Evolutionary conservation across 1,284 basidiomycete species (phyloP).

Genomic region (Apiotrichum brassicae): DNA sequence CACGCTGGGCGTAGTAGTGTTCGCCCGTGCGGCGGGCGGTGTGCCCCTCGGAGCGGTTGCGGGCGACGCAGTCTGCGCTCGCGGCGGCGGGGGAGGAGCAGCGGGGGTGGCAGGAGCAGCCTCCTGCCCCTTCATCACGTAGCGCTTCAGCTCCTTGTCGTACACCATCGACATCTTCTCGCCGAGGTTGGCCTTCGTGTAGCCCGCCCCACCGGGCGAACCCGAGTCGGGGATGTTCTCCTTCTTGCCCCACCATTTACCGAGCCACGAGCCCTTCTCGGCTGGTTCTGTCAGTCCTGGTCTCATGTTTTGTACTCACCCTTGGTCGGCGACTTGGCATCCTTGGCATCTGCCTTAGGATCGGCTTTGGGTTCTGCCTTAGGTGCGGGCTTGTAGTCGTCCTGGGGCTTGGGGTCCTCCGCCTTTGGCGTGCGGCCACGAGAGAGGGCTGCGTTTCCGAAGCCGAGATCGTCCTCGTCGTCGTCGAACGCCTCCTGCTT

Average conservation of each 20-base stretch:
- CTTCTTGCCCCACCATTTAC: constrained; percentile 61
- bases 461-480: constrained; percentile 81
- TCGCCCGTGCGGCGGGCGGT: constrained; percentile 47
- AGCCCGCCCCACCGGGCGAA: constrained; percentile 55
- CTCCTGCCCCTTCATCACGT: constrained; percentile 89
- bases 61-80: constrained; percentile 75
- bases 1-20: constrained; percentile 16
- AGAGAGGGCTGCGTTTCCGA: constrained; percentile 64
- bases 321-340: background rate
- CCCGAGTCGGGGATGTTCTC: no score
- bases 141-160: constrained; percentile 87
- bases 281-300: background rate
- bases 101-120: constrained; percentile 51
- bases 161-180: constrained; percentile 89
- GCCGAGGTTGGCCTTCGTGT: constrained; percentile 69
- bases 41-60: constrained; percentile 51
- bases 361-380: constrained; percentile 7
- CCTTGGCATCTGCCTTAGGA: background rate
- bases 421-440: constrained; percentile 38
- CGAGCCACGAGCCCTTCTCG: constrained; percentile 46
- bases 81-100: constrained; percentile 56
- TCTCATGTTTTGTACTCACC: background rate
- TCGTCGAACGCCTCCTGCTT: constrained; percentile 48
- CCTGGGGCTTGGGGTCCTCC: constrained; percentile 18
- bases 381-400: constrained; percentile 15